Base-by-base conservation (phyloP, 306 rosid species). In the Quercus alba region DNA sequence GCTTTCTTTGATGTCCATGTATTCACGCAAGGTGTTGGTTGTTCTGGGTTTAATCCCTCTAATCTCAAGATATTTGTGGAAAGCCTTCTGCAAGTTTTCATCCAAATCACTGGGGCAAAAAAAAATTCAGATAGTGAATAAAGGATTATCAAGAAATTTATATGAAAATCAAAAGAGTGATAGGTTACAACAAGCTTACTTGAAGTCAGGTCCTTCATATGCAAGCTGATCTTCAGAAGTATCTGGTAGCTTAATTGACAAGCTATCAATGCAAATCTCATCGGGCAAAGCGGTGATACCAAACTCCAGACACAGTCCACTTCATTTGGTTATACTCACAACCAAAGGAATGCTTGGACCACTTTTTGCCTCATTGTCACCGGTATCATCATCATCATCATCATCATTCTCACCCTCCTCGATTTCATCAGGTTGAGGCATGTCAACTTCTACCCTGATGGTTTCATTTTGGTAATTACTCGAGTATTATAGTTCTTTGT, bases 171-270 rank as follows among this genome's bases (percentile, higher is more conserved):
- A 6, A 49, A 30, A 17, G 14, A 15, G 79, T 11, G 30, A 52
- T 8, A 63, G 74, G 10, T 25, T 67, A 31, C 1, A 30, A 74
- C 6, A 69, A 73, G 49, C 93, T 90, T 77, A 94, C 97, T 74
- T 55, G 85, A 92, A 92, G 44, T 89, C 94, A 10, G 99, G 99
- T 41, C 99, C 99, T 85, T 95, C 99, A 1, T 95, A 93, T 51
- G 87, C 80, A 78, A 84, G 76, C 79, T 81, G 74, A 4, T 91
- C 96, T 20, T 87, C 91, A 44, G 88, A 81, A 38, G 52, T 83
- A 31, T 84, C 94, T 0, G 92, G 76, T 52, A 86, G 81, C 85
- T 81, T 90, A 71, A 95, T 41, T 4, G 91, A 89, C 84, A 95
- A 81, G 86, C 91, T 85, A 81, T 93, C 99, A 4, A 95, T 89